Evolutionary conservation across 305 asterid species (phyloP), one percentile per base, ranked within the genome.

Genomic region (Fraxinus sp.): DNA sequence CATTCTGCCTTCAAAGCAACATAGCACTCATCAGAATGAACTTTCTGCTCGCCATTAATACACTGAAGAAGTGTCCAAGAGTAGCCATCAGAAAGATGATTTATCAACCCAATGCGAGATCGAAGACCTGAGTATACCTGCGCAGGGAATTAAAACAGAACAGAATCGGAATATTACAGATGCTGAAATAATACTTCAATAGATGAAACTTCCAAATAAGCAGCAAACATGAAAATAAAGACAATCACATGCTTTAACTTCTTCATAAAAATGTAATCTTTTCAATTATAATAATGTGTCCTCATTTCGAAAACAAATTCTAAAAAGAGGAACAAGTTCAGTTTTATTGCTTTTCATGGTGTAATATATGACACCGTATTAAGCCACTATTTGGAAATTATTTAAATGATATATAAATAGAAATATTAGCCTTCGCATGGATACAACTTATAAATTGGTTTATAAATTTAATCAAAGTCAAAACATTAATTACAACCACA

Each of bases 61-160:
- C 98, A 93, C 88, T 92, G 92, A 86, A 97, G 88, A 85, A 95
- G 91, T 36, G 90, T 87, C 99, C 99, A 97, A 28, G 92, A 91
- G 87, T 85, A 90, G 80, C 92, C 96, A 83, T 92, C 94, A 66
- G 91, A 78, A 78, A 92, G 92, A 77, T 79, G 81, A 90, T 89
- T 95, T 87, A 83, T 84, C 81, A 89, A 79, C 81, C 99, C 98
- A 71, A 93, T 79, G 78, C 86, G 92, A 84, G 97, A 92, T 81
- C 86, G 92, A 82, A 97, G 95, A 81, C 95, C 95, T 3, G 83
- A 75, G 91, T 92, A 88, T 80, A 97, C 91, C 99, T 97, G 92
- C 89, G 89, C 70, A 75, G 73, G 74, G 80, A 28, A 66, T 39
- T 76, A 78, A 26, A 57, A 52, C 62, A 52, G n/a, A 64, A 64